A percentile compares a stretch with the other conserved stretches of the same genome.
Conservation (phyloP, 176 grass and related monocot species). For the Avena eriantha region DNA sequence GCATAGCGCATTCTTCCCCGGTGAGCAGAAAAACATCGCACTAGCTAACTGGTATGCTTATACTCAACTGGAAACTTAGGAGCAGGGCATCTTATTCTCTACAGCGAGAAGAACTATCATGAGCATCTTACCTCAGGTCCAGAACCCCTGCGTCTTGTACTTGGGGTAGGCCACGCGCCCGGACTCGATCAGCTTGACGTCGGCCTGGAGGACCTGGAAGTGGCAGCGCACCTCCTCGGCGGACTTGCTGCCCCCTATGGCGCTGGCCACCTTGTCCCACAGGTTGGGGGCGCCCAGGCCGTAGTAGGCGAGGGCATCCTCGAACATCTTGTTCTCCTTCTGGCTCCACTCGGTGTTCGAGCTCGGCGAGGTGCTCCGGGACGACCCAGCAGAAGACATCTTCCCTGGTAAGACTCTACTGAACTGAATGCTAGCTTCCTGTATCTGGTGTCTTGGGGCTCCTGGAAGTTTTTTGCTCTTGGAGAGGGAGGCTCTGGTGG, state of each 20-base stretch:
- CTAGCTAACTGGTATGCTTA: not conserved
- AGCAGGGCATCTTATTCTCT: slow-evolving; percentile 5
- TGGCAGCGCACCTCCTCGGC: slow-evolving; percentile 81
- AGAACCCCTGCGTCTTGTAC: slow-evolving; percentile 66
- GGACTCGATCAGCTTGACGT: slow-evolving; percentile 64
- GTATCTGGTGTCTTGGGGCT: slow-evolving; percentile 22
- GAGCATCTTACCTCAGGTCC: slow-evolving; percentile 40
- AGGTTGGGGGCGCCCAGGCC: slow-evolving; percentile 76
- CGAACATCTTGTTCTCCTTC: slow-evolving; percentile 90
- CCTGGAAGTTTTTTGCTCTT: slow-evolving; percentile 37
- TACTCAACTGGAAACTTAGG: slow-evolving; percentile 1
- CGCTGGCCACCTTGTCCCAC: slow-evolving; percentile 87
- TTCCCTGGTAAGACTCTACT: slow-evolving; percentile 16
- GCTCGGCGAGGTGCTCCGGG: slow-evolving; percentile 48
- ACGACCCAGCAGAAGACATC: slow-evolving; percentile 59
- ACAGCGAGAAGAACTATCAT: not conserved
- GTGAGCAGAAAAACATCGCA: not conserved
- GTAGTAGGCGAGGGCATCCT: slow-evolving; percentile 73
- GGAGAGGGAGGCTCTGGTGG: slow-evolving; percentile 47
- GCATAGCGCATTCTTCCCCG: slow-evolving; percentile 17
- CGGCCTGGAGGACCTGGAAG: slow-evolving; percentile 66
- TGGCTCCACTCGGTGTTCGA: slow-evolving; percentile 54
- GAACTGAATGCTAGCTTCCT: slow-evolving; percentile 36
- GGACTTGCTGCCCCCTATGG: slow-evolving; percentile 76
- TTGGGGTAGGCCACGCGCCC: slow-evolving; percentile 57